These are phyloP conservation scores for Mycosphaerella sp. DNA, from an alignment of 2,329 filamentous ascomycete species.

Conservation along the genomic window DNA sequence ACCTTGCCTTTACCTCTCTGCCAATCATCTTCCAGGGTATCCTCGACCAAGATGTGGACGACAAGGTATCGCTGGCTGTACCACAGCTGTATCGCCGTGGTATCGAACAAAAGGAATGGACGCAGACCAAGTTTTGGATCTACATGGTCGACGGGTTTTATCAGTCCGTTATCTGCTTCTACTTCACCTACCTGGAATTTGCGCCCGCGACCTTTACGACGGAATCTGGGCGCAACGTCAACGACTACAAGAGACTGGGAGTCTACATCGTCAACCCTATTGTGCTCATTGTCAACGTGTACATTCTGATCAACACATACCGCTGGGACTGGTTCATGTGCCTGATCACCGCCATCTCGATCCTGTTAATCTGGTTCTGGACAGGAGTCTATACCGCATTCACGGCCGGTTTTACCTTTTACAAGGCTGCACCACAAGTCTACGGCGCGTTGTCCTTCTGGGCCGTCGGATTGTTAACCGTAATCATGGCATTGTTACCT, in stretches of 20 bases:
- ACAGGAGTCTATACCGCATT: slow-evolving; percentile 77
- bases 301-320: slow-evolving; percentile 94
- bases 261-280: slow-evolving; percentile 78
- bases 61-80: slow-evolving; percentile 86
- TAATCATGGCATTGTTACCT: slow-evolving; percentile 76
- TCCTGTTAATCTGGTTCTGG: slow-evolving; percentile 89
- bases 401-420: slow-evolving; percentile 58
- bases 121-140: slow-evolving; percentile 88
- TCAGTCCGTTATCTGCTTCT: slow-evolving; percentile 90
- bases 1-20: slow-evolving; percentile 91
- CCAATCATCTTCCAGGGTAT: slow-evolving; percentile 95
- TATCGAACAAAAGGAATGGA: slow-evolving; percentile 96
- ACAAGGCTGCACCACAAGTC: slow-evolving; percentile 68
- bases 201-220: slow-evolving; percentile 61
- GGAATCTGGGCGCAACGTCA: slow-evolving; percentile 65
- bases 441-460: slow-evolving; percentile 82
- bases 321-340: slow-evolving; percentile 97
- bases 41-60: slow-evolving; percentile 92
- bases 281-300: slow-evolving; percentile 83
- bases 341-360: slow-evolving; percentile 73
- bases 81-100: slow-evolving; percentile 92
- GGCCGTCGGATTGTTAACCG: slow-evolving; percentile 71
- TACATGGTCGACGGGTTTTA: slow-evolving; percentile 96
- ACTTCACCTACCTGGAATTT: slow-evolving; percentile 81
- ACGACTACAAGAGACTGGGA: slow-evolving; percentile 77